Base-by-base conservation (phyloP, 176 grass and related monocot genomes). In the Carex cristatella region DNA sequence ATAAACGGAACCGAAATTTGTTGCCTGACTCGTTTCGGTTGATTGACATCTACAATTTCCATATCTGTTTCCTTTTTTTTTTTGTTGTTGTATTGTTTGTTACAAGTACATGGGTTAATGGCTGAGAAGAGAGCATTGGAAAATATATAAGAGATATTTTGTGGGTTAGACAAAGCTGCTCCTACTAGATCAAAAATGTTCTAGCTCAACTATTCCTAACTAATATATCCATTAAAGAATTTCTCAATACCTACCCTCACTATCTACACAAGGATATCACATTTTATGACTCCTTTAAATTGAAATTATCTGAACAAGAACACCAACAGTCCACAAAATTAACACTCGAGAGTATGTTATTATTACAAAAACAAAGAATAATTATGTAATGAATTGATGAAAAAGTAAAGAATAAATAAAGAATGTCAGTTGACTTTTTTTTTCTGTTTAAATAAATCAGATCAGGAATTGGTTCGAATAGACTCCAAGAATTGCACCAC, bases 401-500 rank as follows among this genome's bases (percentile, higher is more conserved):
- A 3, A 4, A 14, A 48, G 67, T 83, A 90, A 86, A 86, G 90
- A 92, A 90, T 77, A 87, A 85, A 85, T 42, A 90, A 95, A 92
- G 79, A 98, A 91, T 94, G 55, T 61, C 38, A 84, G 23, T 85
- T 60, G 87, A 86, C 85, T 85, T 82, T 87, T 86, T 79, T 89
- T 89, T 76, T 37, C 75, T 84, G 65, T 88, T 64, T 83, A 81
- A 90, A 87, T 82, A 74, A 87, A 89, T 88, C 91, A 88, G 83
- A 73, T 96, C 88, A 99, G 61, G 91, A 84, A 87, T 90, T 92
- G 83, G 83, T 81, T 88, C 90, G 94, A 90, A 99, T 35, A 0
- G 93, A 96, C 64, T 99, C 97, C 91, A 99, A 89, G 88, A 90
- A 95, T 84, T 99, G 97, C 75, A 99, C 97, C 80, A 99, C 93